Conservation (phyloP, 2,329 filamentous ascomycete genomes). For the Triangularia setosa region DNA sequence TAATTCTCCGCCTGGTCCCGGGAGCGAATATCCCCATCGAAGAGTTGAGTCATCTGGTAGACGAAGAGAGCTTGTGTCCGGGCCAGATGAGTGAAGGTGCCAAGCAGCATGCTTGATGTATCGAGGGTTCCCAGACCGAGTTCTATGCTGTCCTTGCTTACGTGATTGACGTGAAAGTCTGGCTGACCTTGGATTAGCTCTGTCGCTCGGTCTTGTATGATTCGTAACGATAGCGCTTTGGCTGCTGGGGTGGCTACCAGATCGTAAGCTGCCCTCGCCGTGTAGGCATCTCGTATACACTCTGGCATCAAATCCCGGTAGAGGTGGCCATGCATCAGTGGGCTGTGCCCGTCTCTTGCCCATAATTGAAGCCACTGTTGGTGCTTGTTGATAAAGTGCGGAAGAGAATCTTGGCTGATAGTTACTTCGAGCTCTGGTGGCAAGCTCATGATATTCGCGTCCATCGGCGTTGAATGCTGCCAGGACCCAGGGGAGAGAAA, state of each 20-base stretch:
- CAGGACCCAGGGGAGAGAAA: background rate
- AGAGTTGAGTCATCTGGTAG: conserved; percentile 48
- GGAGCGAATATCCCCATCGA: conserved; percentile 46
- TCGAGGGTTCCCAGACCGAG: background rate
- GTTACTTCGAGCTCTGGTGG: background rate
- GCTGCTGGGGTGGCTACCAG: conserved; percentile 17
- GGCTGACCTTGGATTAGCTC: conserved; percentile 13
- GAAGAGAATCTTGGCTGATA: background rate
- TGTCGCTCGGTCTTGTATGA: conserved; percentile 19
- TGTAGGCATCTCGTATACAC: conserved; percentile 31
- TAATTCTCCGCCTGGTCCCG: conserved; percentile 37
- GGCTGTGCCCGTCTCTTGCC: conserved; percentile 28
- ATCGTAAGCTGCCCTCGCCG: conserved; percentile 24
- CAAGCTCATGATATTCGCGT: background rate
- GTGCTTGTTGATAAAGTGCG: background rate
- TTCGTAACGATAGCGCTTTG: conserved; percentile 17
- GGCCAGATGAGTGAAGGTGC: conserved; percentile 33
- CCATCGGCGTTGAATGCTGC: background rate
- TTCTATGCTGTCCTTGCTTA: background rate
- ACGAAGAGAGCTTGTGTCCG: conserved; percentile 46
- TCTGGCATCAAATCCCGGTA: conserved; percentile 28
- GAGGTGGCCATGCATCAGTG: conserved; percentile 32
- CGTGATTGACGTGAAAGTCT: background rate
- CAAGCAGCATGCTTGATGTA: background rate
- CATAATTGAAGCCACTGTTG: conserved; percentile 19